Evolutionary conservation across 768 basidiomycete genomes (phyloP).

Genomic region (Naganishia onofrii): DNA sequence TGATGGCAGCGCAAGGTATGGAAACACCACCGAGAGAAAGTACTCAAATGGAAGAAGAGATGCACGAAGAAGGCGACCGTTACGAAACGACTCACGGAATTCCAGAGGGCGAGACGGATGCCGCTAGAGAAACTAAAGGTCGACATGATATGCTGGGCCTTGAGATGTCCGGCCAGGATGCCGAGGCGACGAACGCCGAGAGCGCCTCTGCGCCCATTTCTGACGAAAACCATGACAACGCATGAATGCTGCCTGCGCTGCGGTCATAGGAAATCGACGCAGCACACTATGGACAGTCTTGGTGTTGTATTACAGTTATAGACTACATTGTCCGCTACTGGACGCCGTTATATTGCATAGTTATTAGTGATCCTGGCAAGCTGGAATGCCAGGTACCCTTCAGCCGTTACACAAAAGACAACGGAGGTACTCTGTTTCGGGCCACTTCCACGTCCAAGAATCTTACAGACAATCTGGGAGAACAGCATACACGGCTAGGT

Average conservation of each 20-base stretch:
- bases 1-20: slow-evolving; percentile 17
- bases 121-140: background rate
- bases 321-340: background rate
- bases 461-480: too few species aligned
- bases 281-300: background rate
- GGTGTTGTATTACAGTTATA: background rate
- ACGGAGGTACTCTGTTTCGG: too few species aligned
- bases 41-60: background rate
- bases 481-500: background rate
- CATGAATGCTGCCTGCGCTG: background rate
- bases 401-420: too few species aligned
- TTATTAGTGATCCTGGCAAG: too few species aligned
- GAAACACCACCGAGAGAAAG: background rate
- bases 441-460: too few species aligned
- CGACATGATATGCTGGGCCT: slow-evolving; percentile 7
- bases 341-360: background rate
- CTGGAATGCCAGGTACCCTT: too few species aligned
- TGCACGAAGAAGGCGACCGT: background rate
- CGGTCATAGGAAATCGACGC: background rate
- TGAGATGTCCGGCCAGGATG: background rate
- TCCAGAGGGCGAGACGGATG: background rate
- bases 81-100: too few species aligned
- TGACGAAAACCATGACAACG: background rate
- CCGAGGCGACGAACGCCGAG: background rate
- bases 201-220: background rate